Conservation (phyloP, 768 basidiomycete species). For the Flagelloscypha sp. region DNA sequence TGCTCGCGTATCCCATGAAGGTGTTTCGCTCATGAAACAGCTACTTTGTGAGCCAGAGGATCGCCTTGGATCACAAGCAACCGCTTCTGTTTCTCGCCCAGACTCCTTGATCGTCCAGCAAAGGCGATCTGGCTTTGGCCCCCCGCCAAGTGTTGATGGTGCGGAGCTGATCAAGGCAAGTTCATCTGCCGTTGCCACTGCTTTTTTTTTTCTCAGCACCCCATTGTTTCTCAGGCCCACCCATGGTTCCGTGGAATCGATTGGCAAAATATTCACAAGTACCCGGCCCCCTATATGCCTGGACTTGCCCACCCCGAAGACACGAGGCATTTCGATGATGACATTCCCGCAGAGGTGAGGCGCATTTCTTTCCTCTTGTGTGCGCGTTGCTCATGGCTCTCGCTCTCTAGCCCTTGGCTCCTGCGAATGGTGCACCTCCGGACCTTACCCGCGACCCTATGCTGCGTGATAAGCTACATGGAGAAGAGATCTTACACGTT, state of each 20-base stretch:
- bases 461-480: conserved; percentile 77
- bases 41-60: conserved; percentile 95
- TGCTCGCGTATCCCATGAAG: conserved; percentile 81
- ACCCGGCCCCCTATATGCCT: conserved; percentile 83
- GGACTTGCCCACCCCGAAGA: conserved; percentile 76
- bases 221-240: conserved; percentile 48
- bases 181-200: conserved; percentile 5
- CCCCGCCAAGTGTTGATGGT: conserved; percentile 63
- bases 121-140: conserved; percentile 66
- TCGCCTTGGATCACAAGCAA: conserved; percentile 72
- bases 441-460: conserved; percentile 88
- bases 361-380: conserved; percentile 19
- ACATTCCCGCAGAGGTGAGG: conserved; percentile 83
- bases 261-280: conserved; percentile 78
- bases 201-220: conserved; percentile 3
- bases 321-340: conserved; percentile 91
- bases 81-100: conserved; percentile 61
- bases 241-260: conserved; percentile 90
- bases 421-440: conserved; percentile 76
- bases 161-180: conserved; percentile 81
- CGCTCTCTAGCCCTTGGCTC: conserved; percentile 71
- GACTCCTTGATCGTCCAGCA: conserved; percentile 71
- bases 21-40: conserved; percentile 78
- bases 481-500: conserved; percentile 78
- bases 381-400: conserved; percentile 20